Conservation (phyloP, 106 monocot species). For the Platanthera guangdongensis region DNA sequence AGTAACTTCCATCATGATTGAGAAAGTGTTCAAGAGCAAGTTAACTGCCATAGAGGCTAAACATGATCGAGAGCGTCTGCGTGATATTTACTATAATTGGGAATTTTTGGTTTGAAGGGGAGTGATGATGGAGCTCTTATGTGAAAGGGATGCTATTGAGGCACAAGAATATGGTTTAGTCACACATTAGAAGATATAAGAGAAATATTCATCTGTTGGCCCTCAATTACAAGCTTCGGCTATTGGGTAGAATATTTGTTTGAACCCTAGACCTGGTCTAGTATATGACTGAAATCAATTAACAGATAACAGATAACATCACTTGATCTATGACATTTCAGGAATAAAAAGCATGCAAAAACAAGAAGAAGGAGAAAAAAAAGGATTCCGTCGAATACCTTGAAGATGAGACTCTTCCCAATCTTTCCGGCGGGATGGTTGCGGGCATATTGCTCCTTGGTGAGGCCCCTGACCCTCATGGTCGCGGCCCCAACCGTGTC, state of each 20-base stretch:
- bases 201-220: background rate
- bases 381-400: background rate
- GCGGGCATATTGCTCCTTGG: constrained; percentile 54
- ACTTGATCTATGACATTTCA: background rate
- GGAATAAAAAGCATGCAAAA: background rate
- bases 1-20: no score
- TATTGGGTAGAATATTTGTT: no score
- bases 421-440: constrained; percentile 85
- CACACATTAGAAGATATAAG: background rate
- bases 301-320: background rate
- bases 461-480: constrained; percentile 10
- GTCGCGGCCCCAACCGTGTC: constrained; percentile 55
- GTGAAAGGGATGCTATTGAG: no score
- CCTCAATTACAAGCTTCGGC: background rate
- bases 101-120: no score
- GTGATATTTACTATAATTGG: no score
- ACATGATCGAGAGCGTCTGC: no score
- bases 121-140: no score
- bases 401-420: constrained; percentile 85
- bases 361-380: background rate
- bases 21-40: no score
- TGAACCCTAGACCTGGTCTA: background rate
- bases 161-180: no score
- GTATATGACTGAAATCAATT: background rate
- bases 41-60: no score